Base-by-base conservation (phyloP, 345 rosid species). In the Murraya paniculata region DNA sequence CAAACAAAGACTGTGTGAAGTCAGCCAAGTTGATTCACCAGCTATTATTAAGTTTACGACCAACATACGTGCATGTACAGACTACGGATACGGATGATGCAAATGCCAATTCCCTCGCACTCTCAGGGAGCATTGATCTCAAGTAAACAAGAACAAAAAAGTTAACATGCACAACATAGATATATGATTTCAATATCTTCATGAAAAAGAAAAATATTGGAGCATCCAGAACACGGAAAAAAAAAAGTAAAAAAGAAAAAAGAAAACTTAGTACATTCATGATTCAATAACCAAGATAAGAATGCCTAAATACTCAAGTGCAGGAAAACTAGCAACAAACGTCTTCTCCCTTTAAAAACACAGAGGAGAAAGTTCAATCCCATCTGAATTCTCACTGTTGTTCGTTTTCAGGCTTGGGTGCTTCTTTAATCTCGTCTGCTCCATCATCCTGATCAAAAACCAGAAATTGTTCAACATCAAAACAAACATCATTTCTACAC, bases 381-480 rank as follows among this genome's bases (percentile, higher is more conserved):
- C 79, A 78, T 72, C 53, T 78, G 57, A 59, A 80, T 19, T 33
- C 74, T 81, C 87, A 88, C 86, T 82, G 90, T 85, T 88, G 81
- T 69, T 89, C 96, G 16, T 39, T 71, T 22, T 87, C 91, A 27
- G 88, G 87, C 84, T 91, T 95, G 14, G 97, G 60, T 45, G 94
- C 87, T 83, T 95, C 96, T 86, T 95, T 95, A 79, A 92, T 91
- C 83, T 93, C 97, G 5, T 95, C 98, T 16, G 88, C 93, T 22
- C 89, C 97, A 71, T 92, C 98, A 22, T 93, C 98, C 97, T 95
- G 85, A 59, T 65, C 62, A 74, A 74, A 64, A 69, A 62, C 33
- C 74, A 71, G 28, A 57, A 61, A 64, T 77, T 31, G 50, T 64
- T 78, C 48, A 71, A 60, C 59, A 55, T 76, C 9, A 65, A 10